A percentile compares a stretch with the other conserved stretches of the same genome.
phyloP scores from a whole-genome alignment of 1,284 basidiomycete genomes.

The Chiua sp. region DNA sequence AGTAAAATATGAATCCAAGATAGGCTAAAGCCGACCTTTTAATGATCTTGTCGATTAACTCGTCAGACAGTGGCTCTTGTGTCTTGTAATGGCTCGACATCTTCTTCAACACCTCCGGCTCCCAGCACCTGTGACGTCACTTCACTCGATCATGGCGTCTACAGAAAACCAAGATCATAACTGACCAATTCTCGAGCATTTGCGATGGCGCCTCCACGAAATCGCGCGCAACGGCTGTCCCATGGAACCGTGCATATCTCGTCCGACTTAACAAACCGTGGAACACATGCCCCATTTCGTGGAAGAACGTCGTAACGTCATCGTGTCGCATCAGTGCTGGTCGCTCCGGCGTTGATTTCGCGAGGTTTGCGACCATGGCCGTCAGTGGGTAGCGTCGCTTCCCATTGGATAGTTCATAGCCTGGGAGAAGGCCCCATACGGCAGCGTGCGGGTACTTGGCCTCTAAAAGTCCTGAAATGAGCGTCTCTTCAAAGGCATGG shows the following conservation, averaged over 20 bases:
- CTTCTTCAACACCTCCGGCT: conserved; percentile 69
- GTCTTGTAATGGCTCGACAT: conserved; percentile 77
- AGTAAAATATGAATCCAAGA: background rate
- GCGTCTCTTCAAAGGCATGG: background rate
- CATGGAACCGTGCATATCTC: conserved; percentile 78
- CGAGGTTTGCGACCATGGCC: conserved; percentile 86
- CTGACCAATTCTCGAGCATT: conserved; percentile 88
- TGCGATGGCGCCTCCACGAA: conserved; percentile 88
- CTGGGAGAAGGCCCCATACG: conserved; percentile 75
- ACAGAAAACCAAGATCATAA: background rate
- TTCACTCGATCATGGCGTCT: background rate
- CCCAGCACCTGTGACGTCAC: conserved; percentile 67
- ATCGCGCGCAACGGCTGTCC: conserved; percentile 77
- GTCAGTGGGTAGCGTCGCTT: conserved; percentile 72
- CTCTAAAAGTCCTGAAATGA: conserved; percentile 41
- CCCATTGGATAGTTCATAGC: conserved; percentile 57
- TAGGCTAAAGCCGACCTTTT: conserved; percentile 55
- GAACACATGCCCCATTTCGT: conserved; percentile 90
- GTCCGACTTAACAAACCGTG: conserved; percentile 78
- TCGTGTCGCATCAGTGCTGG: conserved; percentile 84
- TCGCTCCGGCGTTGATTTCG: conserved; percentile 77
- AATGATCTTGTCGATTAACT: conserved; percentile 74
- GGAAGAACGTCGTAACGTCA: conserved; percentile 80
- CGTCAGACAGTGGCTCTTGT: conserved; percentile 67
- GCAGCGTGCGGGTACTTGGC: conserved; percentile 86